These are phyloP conservation scores for Calonectria ilicicola DNA, from an alignment of 2,329 filamentous ascomycete species.

Conservation along the genomic window DNA sequence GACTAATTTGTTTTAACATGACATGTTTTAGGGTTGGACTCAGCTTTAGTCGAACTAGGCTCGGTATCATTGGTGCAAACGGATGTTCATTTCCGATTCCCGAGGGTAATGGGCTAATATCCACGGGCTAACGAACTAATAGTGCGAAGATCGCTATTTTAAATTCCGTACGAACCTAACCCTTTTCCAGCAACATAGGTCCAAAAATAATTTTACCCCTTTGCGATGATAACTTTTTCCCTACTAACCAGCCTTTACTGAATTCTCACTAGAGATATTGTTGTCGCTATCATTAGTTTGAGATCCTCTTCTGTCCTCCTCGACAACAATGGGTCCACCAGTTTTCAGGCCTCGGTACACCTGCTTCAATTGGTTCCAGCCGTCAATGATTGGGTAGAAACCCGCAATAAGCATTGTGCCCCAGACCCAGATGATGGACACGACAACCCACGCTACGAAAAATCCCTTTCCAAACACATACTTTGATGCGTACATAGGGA, in stretches of 20 bases:
- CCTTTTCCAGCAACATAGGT: not conserved
- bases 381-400: constrained; percentile 63
- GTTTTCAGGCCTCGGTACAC: constrained; percentile 29
- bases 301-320: not conserved
- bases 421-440: constrained; percentile 67
- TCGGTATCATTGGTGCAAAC: not conserved
- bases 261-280: constrained; percentile 2
- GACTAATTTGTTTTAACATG: not conserved
- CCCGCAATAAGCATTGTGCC: constrained; percentile 60
- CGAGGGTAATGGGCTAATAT: not conserved
- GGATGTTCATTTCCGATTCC: constrained; percentile 8
- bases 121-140: not conserved
- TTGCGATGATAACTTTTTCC: not conserved
- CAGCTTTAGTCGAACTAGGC: not conserved
- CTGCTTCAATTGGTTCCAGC: constrained; percentile 44
- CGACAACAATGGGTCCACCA: not conserved
- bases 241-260: not conserved
- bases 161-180: not conserved
- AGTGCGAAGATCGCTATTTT: not conserved
- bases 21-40: not conserved
- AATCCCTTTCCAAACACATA: constrained; percentile 63
- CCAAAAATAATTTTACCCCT: not conserved
- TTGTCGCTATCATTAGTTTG: constrained; percentile 11
- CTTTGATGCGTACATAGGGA: constrained; percentile 65
- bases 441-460: constrained; percentile 62